phyloP scores from a whole-genome alignment of 202 grass and related monocot species.

The Eragrostis tef region DNA sequence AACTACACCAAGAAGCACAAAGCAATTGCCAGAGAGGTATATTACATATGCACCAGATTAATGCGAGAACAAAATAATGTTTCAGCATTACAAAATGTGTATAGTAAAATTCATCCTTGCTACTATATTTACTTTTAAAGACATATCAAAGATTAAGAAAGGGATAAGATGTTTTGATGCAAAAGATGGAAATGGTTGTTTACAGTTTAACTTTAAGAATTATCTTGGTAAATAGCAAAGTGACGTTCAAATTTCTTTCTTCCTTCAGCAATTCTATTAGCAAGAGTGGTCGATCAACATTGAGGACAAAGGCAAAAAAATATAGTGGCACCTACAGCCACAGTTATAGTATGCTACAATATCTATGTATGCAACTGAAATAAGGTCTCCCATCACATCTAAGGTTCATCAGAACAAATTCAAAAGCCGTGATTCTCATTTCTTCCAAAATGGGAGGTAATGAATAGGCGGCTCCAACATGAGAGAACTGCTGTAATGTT shows the following conservation, averaged over 20 bases:
- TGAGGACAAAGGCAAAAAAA: not conserved
- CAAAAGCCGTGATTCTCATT: not conserved
- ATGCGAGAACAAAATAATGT: not conserved
- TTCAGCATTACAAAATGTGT: not conserved
- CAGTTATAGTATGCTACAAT: not conserved
- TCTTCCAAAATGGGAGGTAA: not conserved
- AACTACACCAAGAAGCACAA: not conserved
- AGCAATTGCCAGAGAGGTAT: not conserved
- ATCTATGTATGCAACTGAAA: not conserved
- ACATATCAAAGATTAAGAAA: not conserved
- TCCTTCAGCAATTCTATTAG: not conserved
- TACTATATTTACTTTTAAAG: not conserved
- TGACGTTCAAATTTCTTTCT: not conserved
- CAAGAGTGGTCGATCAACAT: not conserved
- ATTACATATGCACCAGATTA: conserved; percentile 2
- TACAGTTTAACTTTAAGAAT: not conserved
- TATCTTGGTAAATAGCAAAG: not conserved
- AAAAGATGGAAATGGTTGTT: not conserved
- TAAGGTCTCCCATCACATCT: not conserved
- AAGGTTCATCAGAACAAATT: not conserved
- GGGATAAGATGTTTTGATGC: not conserved
- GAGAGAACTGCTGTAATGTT: not conserved
- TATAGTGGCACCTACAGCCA: not conserved
- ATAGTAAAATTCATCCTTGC: not conserved
- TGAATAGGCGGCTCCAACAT: not conserved